These are phyloP conservation scores for Amanita brunnescens DNA, from an alignment of 768 basidiomycete species.

Conservation along the genomic window DNA sequence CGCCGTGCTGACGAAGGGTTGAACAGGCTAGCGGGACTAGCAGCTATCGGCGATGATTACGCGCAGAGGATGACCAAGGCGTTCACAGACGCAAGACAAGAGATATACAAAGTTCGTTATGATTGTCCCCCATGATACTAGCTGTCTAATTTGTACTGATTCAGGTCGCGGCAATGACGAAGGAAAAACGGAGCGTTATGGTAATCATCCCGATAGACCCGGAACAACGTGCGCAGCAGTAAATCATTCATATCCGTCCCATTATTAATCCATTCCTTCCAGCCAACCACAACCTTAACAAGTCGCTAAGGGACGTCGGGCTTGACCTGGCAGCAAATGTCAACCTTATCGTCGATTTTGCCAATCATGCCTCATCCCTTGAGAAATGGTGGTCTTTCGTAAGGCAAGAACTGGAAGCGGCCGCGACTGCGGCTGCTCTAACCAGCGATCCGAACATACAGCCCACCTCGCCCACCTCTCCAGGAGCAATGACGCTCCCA, in stretches of 20 bases:
- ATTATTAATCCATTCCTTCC: background rate
- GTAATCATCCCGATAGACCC: constrained; percentile 29
- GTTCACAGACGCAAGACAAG: constrained; percentile 27
- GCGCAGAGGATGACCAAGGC: constrained; percentile 18
- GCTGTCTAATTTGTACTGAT: background rate
- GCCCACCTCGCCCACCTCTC: constrained; percentile 2
- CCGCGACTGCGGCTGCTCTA: constrained; percentile 8
- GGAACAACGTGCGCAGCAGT: constrained; percentile 20
- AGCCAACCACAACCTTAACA: constrained; percentile 23
- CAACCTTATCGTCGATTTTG: constrained; percentile 25
- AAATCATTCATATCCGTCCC: background rate
- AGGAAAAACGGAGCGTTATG: constrained; percentile 20
- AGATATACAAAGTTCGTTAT: constrained; percentile 26
- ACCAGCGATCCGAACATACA: constrained; percentile 5
- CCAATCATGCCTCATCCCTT: constrained; percentile 18
- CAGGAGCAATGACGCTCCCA: constrained; percentile 1
- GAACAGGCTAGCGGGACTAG: constrained; percentile 17
- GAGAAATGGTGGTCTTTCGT: constrained; percentile 26
- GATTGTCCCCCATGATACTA: background rate
- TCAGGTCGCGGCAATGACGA: constrained; percentile 31
- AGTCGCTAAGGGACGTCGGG: constrained; percentile 27
- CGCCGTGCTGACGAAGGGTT: constrained; percentile 10
- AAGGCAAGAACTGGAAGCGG: constrained; percentile 18
- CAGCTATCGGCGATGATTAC: constrained; percentile 18
- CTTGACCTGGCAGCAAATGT: constrained; percentile 30